Conservation (phyloP, 2,329 filamentous ascomycete genomes). For the Fusarium heterosporum region DNA sequence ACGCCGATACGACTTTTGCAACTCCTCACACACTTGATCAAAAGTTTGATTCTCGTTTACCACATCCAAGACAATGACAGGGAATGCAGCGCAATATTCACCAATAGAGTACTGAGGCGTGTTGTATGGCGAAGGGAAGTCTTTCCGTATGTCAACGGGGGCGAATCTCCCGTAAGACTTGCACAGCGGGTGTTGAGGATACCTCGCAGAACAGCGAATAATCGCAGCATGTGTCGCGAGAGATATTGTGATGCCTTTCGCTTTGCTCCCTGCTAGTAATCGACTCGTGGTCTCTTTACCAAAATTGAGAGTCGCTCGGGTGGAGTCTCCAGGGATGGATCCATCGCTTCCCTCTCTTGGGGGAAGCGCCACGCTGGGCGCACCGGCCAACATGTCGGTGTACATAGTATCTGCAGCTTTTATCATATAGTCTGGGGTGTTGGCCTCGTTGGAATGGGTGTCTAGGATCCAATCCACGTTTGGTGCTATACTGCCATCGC, state of each 20-base stretch:
- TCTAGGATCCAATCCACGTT: conserved; percentile 7
- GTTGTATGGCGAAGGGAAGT: conserved; percentile 46
- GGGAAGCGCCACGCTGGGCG: conserved; percentile 4
- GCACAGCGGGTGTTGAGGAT: conserved; percentile 41
- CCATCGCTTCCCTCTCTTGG: conserved; percentile 1
- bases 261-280: background rate
- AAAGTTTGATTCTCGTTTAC: conserved; percentile 35
- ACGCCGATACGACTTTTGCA: conserved; percentile 45
- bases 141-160: conserved; percentile 45
- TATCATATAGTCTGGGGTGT: background rate
- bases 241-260: conserved; percentile 42
- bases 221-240: conserved; percentile 50
- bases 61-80: conserved; percentile 19
- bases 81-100: conserved; percentile 34
- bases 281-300: background rate
- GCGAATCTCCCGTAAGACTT: conserved; percentile 50
- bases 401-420: conserved; percentile 8
- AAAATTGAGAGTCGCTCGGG: background rate
- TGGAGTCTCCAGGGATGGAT: background rate
- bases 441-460: background rate
- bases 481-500: conserved; percentile 4
- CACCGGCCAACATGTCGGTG: conserved; percentile 10
- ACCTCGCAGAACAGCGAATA: conserved; percentile 43
- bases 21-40: conserved; percentile 38
- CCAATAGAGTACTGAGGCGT: conserved; percentile 43